phyloP scores from a whole-genome alignment of 257 asterid species.

The Capsicum rhomboideum region DNA sequence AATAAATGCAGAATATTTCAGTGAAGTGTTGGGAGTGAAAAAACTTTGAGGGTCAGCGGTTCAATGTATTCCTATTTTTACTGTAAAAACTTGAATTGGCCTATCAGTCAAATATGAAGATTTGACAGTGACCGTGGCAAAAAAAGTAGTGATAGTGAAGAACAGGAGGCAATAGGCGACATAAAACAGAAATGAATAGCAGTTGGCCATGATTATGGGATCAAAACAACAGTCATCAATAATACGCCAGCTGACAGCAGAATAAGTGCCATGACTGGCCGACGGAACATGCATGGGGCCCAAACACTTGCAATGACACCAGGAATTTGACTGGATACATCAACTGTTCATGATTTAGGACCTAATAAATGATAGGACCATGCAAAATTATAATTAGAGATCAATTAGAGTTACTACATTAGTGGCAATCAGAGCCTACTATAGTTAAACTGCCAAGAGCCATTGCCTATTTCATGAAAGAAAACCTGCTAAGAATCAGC shows the following conservation, averaged over 20 bases:
- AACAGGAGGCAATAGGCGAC: background rate
- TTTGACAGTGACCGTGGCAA: background rate
- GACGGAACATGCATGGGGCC: background rate
- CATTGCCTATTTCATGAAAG: background rate
- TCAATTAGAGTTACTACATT: background rate
- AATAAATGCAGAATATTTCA: background rate
- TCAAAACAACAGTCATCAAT: background rate
- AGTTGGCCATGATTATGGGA: background rate
- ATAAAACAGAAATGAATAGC: background rate
- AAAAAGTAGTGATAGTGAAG: background rate
- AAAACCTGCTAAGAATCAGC: background rate
- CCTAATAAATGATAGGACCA: background rate
- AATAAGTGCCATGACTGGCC: background rate
- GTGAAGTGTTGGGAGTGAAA: background rate
- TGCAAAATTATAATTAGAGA: background rate
- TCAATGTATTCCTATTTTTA: background rate
- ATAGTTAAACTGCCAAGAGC: background rate
- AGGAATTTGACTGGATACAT: background rate
- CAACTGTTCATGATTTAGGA: background rate
- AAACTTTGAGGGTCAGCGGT: background rate
- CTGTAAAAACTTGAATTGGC: background rate
- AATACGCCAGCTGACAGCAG: background rate
- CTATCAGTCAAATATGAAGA: background rate
- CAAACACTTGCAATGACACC: background rate
- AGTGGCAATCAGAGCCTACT: background rate